These are phyloP conservation scores for Bacidia rubella DNA, from an alignment of 495 filamentous ascomycete species.

Conservation along the genomic window DNA sequence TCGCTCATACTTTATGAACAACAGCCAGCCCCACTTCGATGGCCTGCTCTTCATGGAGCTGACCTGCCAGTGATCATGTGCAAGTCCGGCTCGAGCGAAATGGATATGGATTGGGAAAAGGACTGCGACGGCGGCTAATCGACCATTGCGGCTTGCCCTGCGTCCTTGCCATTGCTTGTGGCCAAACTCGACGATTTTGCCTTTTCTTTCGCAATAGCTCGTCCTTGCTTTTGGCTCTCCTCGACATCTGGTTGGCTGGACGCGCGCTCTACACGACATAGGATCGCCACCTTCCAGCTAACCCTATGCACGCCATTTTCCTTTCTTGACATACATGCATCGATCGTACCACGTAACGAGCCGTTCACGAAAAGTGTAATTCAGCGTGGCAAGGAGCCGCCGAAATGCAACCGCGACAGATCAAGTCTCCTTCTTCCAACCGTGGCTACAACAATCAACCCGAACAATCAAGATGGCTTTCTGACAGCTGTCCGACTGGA, in stretches of 20 bases:
- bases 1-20: background rate
- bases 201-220: constrained; percentile 9
- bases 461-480: constrained; percentile 16
- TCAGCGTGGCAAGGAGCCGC: constrained; percentile 24
- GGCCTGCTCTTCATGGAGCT: background rate
- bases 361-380: constrained; percentile 12
- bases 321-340: constrained; percentile 1
- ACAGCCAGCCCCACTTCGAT: constrained; percentile 1
- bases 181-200: background rate
- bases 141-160: background rate
- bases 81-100: background rate
- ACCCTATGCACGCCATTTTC: constrained; percentile 13
- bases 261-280: background rate
- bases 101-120: background rate
- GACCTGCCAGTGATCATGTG: background rate
- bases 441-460: constrained; percentile 38
- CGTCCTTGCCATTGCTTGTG: background rate
- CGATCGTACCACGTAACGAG: constrained; percentile 12
- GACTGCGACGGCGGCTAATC: background rate
- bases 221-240: constrained; percentile 2
- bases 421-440: constrained; percentile 38
- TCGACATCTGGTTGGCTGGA: constrained; percentile 11
- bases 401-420: constrained; percentile 45
- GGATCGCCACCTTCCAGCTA: background rate
- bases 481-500: constrained; percentile 16